These are phyloP conservation scores for Dothistroma pini DNA, from an alignment of 2,329 filamentous ascomycete species.

Conservation along the genomic window DNA sequence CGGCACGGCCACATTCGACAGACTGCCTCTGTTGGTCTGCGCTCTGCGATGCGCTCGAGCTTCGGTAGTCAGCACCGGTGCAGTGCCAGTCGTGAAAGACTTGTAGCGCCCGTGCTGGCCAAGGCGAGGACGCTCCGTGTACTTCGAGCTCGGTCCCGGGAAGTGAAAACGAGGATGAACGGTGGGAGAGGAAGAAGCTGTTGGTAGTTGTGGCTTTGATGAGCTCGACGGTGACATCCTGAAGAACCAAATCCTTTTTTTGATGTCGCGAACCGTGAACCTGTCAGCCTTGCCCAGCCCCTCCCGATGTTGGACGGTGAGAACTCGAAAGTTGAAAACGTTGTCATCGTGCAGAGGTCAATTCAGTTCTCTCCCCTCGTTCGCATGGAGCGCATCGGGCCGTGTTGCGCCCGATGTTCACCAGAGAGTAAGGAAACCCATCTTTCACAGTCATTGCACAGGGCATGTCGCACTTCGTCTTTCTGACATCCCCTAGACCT, in stretches of 20 bases:
- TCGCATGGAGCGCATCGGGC: too few relatives aligned
- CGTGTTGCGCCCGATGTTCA: too few relatives aligned
- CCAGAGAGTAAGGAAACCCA: neutral
- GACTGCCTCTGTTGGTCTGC: constrained; percentile 20
- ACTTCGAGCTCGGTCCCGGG: constrained; percentile 31
- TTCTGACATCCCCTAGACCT: neutral
- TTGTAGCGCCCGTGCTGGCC: constrained; percentile 20
- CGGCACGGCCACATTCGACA: constrained; percentile 9
- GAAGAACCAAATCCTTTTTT: constrained; percentile 9
- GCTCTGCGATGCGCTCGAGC: constrained; percentile 29
- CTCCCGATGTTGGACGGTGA: too few relatives aligned
- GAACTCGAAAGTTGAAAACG: neutral
- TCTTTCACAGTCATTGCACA: neutral
- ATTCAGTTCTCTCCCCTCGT: too few relatives aligned
- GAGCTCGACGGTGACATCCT: constrained; percentile 13
- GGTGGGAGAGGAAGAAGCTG: constrained; percentile 8
- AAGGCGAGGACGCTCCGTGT: constrained; percentile 18
- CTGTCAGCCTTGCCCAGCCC: neutral
- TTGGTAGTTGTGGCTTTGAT: constrained; percentile 13
- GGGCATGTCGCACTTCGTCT: neutral
- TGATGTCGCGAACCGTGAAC: neutral
- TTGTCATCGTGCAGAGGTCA: neutral
- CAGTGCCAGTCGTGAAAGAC: constrained; percentile 24
- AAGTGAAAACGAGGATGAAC: constrained; percentile 6
- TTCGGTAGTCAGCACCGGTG: constrained; percentile 30